phyloP scores from a whole-genome alignment of 805 yeast species.

The Ogataea ganodermae region DNA sequence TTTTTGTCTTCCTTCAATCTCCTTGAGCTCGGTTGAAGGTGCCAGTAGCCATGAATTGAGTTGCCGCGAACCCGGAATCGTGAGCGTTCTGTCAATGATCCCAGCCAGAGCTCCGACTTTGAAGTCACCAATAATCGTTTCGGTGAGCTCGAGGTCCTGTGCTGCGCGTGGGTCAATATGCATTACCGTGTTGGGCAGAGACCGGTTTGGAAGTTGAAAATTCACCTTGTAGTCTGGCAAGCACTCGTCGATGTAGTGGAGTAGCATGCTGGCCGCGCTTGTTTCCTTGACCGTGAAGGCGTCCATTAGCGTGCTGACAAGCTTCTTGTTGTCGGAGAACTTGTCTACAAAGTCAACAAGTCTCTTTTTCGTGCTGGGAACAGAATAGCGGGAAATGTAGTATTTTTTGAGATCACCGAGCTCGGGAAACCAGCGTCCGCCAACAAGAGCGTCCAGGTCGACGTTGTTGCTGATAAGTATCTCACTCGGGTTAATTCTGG shows the following conservation, averaged over 20 bases:
- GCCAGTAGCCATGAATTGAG: slow-evolving; percentile 79
- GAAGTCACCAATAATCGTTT: slow-evolving; percentile 57
- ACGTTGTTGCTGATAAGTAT: slow-evolving; percentile 58
- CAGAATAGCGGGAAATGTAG: slow-evolving; percentile 54
- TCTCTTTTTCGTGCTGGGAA: slow-evolving; percentile 43
- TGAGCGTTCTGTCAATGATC: slow-evolving; percentile 71
- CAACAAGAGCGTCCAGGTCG: slow-evolving; percentile 39
- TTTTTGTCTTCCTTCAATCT: slow-evolving; percentile 57
- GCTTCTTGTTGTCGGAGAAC: slow-evolving; percentile 39
- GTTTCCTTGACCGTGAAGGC: slow-evolving; percentile 49
- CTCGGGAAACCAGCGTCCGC: slow-evolving; percentile 58
- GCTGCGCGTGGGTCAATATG: slow-evolving; percentile 81
- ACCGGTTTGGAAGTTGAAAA: slow-evolving; percentile 66
- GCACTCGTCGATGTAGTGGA: slow-evolving; percentile 71
- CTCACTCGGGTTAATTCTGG: slow-evolving; percentile 82
- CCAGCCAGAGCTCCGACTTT: slow-evolving; percentile 69
- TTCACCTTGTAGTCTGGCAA: slow-evolving; percentile 67
- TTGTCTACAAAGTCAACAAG: slow-evolving; percentile 39
- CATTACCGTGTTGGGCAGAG: slow-evolving; percentile 53
- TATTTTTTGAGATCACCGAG: slow-evolving; percentile 60
- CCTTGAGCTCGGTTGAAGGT: slow-evolving; percentile 64
- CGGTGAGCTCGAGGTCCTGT: slow-evolving; percentile 70
- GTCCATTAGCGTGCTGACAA: slow-evolving; percentile 31
- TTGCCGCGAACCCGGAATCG: slow-evolving; percentile 80
- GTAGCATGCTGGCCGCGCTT: slow-evolving; percentile 60